Base-by-base conservation (phyloP, 306 rosid species). In the Acacia confusa region DNA sequence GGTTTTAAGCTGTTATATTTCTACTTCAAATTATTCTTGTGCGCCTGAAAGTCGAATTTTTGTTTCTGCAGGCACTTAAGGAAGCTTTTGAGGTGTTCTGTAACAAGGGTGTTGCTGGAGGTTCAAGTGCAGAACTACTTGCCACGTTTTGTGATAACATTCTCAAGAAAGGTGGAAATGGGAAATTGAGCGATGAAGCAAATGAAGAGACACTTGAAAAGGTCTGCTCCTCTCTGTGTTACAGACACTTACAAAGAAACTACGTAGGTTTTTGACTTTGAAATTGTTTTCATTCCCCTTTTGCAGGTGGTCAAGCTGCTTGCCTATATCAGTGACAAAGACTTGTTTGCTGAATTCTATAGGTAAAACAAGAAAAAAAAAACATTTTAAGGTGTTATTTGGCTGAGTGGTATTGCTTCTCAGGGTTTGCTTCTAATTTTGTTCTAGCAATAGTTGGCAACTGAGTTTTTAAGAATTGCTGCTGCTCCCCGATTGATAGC, bases 261-360 rank as follows among this genome's bases (percentile, higher is more conserved):
- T 14, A 25, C 47, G 55, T 40, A 78, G 57, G 72, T 64, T 43
- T 43, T 4, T 73, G 40, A 11, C 75, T 53, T 74, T 82, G 53
- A 78, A 67, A 43, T 28, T n/a, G 43, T 6, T 13, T 63, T 27
- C 20, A 30, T 15, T 0, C 6, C 25, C 58, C 66, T 44, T 43
- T 75, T 76, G 71, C 27, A 47, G 27, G 76, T 72, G 8, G 76
- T 72, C 61, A 47, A 72, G 76, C 63, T 72, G 27, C 76, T 72
- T 15, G 61, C 61, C 15, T 72, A 72, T 72, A 72, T 72, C 14
- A 72, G 41, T 12, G 61, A 72, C 43, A 47, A 72, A 47, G 76
- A 45, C 41, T 47, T 72, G 41, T 72, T 72, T 28, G 95, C 97
- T 41, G 97, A 95, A 76, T 95, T 95, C 85, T 95, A 91, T 73